Evolutionary conservation across 768 basidiomycete genomes (phyloP), one percentile per base, ranked within the genome.

Genomic region (Termitomyces heimii): DNA sequence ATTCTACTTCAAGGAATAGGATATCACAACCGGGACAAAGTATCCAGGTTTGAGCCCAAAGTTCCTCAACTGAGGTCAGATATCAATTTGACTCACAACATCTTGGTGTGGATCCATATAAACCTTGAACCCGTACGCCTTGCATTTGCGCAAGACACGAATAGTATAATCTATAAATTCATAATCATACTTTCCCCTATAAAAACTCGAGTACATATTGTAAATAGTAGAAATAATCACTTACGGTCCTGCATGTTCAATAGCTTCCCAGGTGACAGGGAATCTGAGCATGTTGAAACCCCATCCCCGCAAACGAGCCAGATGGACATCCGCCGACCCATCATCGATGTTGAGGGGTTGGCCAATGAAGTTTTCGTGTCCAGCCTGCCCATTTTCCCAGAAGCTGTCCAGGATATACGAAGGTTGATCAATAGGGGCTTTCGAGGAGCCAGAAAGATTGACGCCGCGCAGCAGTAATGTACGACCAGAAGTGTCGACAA

Each of bases 81-180:
- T 8, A 20, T 37, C 9, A 5, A 28, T 31, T 28, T 20, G 2
- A 82, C 93, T 67, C 68, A 97, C 95, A 42, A 83, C 81, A 66
- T 99, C 96, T 70, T 99, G 97, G 70, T 99, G 96, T 5, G 96
- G 94, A 65, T 98, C 94, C 76, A 99, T 85, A 71, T 85, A 97
- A 13, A 94, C 86, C 67, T 82, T 82, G 73, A 98, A 97, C 18
- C 94, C 96, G 64, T 91, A 88, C 47, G 89, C 85, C 67, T 94
- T 94, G 74, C 92, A 94, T 70, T 94, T 94, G 22, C 82, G 80
- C n/a, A 98, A 78, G 0, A 96, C 86, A 10, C 82, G 80, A 34
- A 98, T 80, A 4, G 86, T 90, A 63, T 98, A 98, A 66, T 96
- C 89, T 76, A 98, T 94, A 67, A 86, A 98, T 28, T 88, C 89